Evolutionary conservation across 352 stramenopile genomes (phyloP).

Genomic region (Phytophthora colocasiae): DNA sequence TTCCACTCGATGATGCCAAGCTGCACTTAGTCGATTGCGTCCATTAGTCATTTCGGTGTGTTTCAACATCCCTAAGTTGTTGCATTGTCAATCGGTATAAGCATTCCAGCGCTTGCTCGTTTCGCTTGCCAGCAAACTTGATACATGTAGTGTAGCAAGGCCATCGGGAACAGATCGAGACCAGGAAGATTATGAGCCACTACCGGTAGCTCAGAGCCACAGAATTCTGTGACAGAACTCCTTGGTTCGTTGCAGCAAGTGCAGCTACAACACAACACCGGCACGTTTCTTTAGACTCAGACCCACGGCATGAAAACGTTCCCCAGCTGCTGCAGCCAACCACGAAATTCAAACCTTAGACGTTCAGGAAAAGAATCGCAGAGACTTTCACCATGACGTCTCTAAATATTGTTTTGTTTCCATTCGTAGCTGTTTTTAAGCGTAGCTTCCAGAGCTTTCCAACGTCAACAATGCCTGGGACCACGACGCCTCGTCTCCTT

Average conservation of each 20-base stretch:
- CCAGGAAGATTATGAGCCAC: conserved; percentile 10
- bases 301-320: too few species aligned
- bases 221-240: neutral
- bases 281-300: neutral
- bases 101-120: conserved; percentile 11
- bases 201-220: neutral
- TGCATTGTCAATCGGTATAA: conserved; percentile 13
- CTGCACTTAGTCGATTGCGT: neutral
- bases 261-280: neutral
- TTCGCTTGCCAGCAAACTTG: neutral
- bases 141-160: neutral
- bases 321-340: too few species aligned
- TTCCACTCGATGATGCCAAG: conserved; percentile 15
- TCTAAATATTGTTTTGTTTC: conserved; percentile 7
- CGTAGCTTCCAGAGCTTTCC: neutral
- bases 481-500: conserved; percentile 1
- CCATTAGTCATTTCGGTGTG: conserved; percentile 14
- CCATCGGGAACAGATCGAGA: neutral
- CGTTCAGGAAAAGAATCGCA: neutral
- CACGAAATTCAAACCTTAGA: too few species aligned
- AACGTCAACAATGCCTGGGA: too few species aligned
- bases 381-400: conserved; percentile 1
- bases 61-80: conserved; percentile 2
- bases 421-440: neutral
- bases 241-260: too few species aligned